Evolutionary conservation across 75 land plant species (phyloP), one percentile per base, ranked within the genome.

Genomic region (Gnetum montanum): DNA sequence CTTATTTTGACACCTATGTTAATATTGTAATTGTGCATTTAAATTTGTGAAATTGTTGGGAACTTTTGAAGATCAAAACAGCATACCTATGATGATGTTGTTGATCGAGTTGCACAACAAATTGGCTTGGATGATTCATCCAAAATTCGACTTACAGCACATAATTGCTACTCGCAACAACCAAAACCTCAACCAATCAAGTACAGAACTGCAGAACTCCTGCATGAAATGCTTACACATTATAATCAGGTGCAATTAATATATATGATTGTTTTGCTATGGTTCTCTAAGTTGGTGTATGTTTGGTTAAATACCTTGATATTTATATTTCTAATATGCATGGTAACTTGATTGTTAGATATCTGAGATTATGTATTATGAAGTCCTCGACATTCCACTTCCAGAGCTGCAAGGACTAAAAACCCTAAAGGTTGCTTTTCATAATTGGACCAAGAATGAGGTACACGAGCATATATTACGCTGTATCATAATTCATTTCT

Each of bases 301-400:
- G 8, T 6, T 47, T 47, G 49, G 23, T 19, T 19, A 24, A 19
- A 10, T 15, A 40, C 10, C 43, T 10, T 15, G 43, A 40, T 40
- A 15, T 40, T 40, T 40, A 40, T 10, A 10, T 40, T 10, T 8
- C 24, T 47, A 24, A 47, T 7, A 24, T 47, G 43, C 11, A 11
- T 11, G 43, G 13, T n/a, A n/a, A n/a, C n/a, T n/a, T n/a, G n/a
- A n/a, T 50, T 38, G 38, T 23, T 80, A 95, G 96, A 90, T 67
- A n/a, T 95, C 99, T 4, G 96, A 95, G 55, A 78, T 94, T 13
- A 62, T 95, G 38, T 95, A 95, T 43, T 95, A 86, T 74, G 99
- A 95, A 77, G 84, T 83, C 4, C 57, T 95, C 65, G 96, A 95
- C 56, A 79, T 95, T 37, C 99, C 99, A 30, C 70, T 95, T 22